These are phyloP conservation scores for Chimonanthus salicifolius DNA, from an alignment of 164 flowering plant genomes.

Conservation along the genomic window DNA sequence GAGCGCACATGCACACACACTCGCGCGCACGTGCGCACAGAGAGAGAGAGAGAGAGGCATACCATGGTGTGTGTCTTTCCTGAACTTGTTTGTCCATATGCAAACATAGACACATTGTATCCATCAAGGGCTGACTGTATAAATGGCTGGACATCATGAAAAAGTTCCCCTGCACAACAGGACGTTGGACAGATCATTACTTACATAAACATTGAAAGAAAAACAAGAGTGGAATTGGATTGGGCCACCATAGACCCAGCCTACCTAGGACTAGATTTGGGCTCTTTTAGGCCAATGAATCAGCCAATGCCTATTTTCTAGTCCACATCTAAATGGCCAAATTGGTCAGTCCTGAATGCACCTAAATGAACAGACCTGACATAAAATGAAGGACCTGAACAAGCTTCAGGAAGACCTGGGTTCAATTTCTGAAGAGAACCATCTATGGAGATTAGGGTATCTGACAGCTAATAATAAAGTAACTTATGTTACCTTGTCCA, in stretches of 20 bases:
- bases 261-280: no score
- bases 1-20: no score
- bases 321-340: no score
- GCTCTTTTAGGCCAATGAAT: no score
- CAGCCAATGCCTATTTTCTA: no score
- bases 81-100: slow-evolving; percentile 86
- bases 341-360: no score
- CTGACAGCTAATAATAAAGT: not conserved
- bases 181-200: no score
- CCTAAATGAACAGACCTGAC: not conserved
- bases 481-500: slow-evolving; percentile 66
- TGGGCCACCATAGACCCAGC: no score
- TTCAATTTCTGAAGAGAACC: not conserved
- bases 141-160: slow-evolving; percentile 87
- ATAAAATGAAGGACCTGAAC: not conserved
- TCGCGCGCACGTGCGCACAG: not conserved
- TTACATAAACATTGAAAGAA: no score
- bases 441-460: not conserved
- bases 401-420: not conserved
- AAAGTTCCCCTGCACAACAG: slow-evolving; percentile 74
- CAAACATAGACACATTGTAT: slow-evolving; percentile 81
- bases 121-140: slow-evolving; percentile 99
- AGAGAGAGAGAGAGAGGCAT: slow-evolving; percentile 29
- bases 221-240: no score
- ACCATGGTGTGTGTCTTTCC: slow-evolving; percentile 99